These are phyloP conservation scores for Linnemannia zychae DNA, from an alignment of 192 early-diverging fungal genomes.

Conservation along the genomic window DNA sequence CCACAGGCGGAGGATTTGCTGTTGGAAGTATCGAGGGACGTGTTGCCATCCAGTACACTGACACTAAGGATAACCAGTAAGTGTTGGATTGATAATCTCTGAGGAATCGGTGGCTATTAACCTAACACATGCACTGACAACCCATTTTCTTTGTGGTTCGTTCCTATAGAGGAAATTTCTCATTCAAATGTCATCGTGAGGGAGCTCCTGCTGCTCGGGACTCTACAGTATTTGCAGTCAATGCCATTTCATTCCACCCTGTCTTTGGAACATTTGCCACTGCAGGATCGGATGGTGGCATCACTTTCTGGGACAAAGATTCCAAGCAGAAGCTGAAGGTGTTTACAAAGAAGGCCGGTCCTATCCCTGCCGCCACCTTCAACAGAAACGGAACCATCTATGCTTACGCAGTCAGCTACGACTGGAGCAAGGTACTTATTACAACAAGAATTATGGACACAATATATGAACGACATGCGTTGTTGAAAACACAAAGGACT, in stretches of 20 bases:
- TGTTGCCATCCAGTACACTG: slow-evolving; percentile 93
- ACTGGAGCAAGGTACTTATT: slow-evolving; percentile 82
- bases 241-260: slow-evolving; percentile 86
- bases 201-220: slow-evolving; percentile 60
- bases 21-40: slow-evolving; percentile 96
- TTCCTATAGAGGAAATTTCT: slow-evolving; percentile 77
- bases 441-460: too few species aligned
- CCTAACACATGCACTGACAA: neutral
- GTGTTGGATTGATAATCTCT: neutral
- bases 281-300: slow-evolving; percentile 89
- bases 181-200: slow-evolving; percentile 96
- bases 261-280: slow-evolving; percentile 92
- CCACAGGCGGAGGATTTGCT: slow-evolving; percentile 85
- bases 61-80: slow-evolving; percentile 80
- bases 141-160: slow-evolving; percentile 2
- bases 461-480: too few species aligned
- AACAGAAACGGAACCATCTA: slow-evolving; percentile 87
- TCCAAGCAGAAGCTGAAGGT: slow-evolving; percentile 88
- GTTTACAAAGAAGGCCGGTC: slow-evolving; percentile 71
- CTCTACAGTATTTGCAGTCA: slow-evolving; percentile 77
- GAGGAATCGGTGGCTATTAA: too few species aligned
- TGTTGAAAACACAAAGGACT: too few species aligned
- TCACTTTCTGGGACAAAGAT: slow-evolving; percentile 97
- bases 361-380: slow-evolving; percentile 83
- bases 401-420: slow-evolving; percentile 93